Conservation (phyloP, 1,139 yeast species). For the Hansenula sp. region DNA sequence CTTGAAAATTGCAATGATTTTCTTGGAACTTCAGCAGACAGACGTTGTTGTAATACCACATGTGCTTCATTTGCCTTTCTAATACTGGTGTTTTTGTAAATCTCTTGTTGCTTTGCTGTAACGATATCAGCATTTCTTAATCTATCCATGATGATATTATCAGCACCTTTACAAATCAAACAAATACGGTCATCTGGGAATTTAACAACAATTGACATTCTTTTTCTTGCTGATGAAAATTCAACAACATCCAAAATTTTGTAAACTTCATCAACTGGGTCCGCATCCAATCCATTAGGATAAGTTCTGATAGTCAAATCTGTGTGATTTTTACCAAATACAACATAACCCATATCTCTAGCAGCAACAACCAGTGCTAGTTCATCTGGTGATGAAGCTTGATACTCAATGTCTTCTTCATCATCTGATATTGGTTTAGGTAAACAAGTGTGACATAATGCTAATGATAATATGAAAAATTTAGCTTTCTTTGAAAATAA, state of each 20-base stretch:
- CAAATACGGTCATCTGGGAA: conserved; percentile 81
- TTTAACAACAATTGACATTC: conserved; percentile 85
- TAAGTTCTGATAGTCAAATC: conserved; percentile 66
- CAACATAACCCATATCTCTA: conserved; percentile 84
- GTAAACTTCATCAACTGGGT: conserved; percentile 63
- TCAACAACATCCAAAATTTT: conserved; percentile 78
- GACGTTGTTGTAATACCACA: conserved; percentile 52
- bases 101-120: conserved; percentile 53
- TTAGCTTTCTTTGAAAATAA: conserved; percentile 68
- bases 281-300: conserved; percentile 72
- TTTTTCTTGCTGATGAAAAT: conserved; percentile 80
- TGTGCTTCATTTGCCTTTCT: conserved; percentile 84
- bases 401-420: conserved; percentile 63
- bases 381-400: conserved; percentile 96
- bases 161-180: conserved; percentile 92
- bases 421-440: conserved; percentile 49
- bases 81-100: conserved; percentile 52
- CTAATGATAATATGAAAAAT: conserved; percentile 75
- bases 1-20: conserved; percentile 21
- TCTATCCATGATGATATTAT: conserved; percentile 81
- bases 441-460: conserved; percentile 85
- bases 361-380: conserved; percentile 92
- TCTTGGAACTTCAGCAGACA: conserved; percentile 24
- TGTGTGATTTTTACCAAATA: conserved; percentile 61
- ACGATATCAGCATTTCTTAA: conserved; percentile 59